phyloP scores from a whole-genome alignment of 1,139 yeast species.

The Pneumocystis sp. region DNA sequence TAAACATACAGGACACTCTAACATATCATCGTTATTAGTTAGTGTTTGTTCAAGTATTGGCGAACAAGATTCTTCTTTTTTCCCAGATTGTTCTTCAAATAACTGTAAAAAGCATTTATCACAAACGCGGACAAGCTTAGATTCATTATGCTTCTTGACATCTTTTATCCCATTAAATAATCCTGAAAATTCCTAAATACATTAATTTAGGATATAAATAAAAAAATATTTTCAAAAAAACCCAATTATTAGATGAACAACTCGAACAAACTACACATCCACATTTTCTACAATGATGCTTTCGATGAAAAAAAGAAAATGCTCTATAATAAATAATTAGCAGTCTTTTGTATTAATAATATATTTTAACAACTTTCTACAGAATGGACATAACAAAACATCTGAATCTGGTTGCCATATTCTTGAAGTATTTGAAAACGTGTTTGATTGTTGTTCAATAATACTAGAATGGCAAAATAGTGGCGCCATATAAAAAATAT shows the following conservation, averaged over 20 bases:
- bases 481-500: not conserved
- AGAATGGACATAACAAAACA: slow-evolving; percentile 51
- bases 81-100: not conserved
- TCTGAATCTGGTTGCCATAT: not conserved
- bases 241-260: slow-evolving; percentile 35
- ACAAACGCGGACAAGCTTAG: slow-evolving; percentile 2
- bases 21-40: slow-evolving; percentile 11
- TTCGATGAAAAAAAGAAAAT: slow-evolving; percentile 56
- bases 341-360: slow-evolving; percentile 35
- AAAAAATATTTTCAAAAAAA: slow-evolving; percentile 28
- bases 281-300: slow-evolving; percentile 84
- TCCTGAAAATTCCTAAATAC: not conserved
- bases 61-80: not conserved
- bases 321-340: slow-evolving; percentile 2
- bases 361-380: slow-evolving; percentile 64
- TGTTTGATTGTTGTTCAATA: not conserved
- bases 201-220: slow-evolving; percentile 14
- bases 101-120: not conserved
- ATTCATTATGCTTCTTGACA: not conserved
- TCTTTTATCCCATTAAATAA: slow-evolving; percentile 5
- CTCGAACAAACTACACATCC: slow-evolving; percentile 60
- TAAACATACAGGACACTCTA: slow-evolving; percentile 17
- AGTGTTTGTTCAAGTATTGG: slow-evolving; percentile 11
- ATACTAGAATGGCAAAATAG: not conserved
- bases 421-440: not conserved